Evolutionary conservation across 78 protist species (phyloP), one percentile per base, ranked within the genome.

Genomic region (Capsaspora owczarzaki): DNA sequence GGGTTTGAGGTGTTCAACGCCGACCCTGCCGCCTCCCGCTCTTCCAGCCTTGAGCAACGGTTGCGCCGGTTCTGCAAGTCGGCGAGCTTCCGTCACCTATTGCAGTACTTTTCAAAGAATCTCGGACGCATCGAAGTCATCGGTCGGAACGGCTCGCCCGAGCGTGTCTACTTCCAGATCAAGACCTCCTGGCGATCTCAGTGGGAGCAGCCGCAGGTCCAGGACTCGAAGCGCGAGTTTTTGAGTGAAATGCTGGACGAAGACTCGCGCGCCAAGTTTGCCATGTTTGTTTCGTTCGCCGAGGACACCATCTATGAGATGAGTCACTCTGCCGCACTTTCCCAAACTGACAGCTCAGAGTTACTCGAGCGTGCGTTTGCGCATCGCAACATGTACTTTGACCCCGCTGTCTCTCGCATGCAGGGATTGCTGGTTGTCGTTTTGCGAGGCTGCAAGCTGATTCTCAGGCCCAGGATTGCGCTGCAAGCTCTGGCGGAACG

Each of bases 201-300:
- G 75, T 69, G 23, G 37, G 43, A 40, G 14, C 6, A 37, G 75
- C 75, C 75, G 75, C 49, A 69, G 75, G 51, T 69, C 31, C 47
- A 41, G 16, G 75, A 69, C 35, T 23, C 75, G 49, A 69, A 69
- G 75, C 49, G 49, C 31, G 20, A 0, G 51, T 69, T 69, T 40
- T 40, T 69, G 46, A 3, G 6, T 19, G 49, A 37, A 4, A n/a
- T 69, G 31, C 8, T 40, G 75, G 23, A 25, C 27, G 75, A 37
- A 22, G 25, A 69, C 51, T 23, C 43, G 47, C 19, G 12, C 27
- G 41, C 37, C 49, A 33, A 25, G 16, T 4, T 69, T 33, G 37
- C 37, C 20, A 41, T 22, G 75, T 69, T 29, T 69, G 75, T 69
- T 12, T 22, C 31, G 1, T 69, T 41, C 75, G 37, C 49, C 75